Evolutionary conservation across 164 flowering plant genomes (phyloP).

Genomic region (Vitis rotundifolia): DNA sequence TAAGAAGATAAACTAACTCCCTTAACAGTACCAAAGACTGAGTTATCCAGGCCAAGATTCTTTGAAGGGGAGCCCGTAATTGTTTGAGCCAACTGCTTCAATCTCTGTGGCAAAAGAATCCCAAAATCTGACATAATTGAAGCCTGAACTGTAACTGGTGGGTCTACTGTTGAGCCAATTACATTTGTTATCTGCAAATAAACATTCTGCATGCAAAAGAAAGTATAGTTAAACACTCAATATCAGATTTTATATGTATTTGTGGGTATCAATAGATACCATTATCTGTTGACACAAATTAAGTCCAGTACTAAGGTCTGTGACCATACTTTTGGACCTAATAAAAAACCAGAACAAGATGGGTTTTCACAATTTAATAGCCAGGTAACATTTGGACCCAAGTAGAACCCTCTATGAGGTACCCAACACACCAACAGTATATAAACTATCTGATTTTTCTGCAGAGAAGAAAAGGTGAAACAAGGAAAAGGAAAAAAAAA

Average conservation of each 20-base stretch:
- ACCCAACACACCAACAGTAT: background rate
- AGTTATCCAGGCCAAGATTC: conserved; percentile 77
- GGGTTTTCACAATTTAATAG: background rate
- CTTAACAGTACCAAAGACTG: conserved; percentile 78
- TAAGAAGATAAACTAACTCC: conserved; percentile 58
- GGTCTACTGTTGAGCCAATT: conserved; percentile 58
- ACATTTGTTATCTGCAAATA: conserved; percentile 56
- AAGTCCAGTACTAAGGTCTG: background rate
- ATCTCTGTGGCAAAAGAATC: conserved; percentile 55
- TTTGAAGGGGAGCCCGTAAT: conserved; percentile 45
- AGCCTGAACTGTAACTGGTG: conserved; percentile 69
- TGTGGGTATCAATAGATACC: no score
- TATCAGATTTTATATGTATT: no score
- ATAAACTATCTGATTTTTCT: no score
- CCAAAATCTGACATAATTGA: conserved; percentile 56
- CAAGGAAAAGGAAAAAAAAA: no score
- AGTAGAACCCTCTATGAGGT: background rate
- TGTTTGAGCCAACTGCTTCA: conserved; percentile 68
- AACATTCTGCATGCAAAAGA: conserved; percentile 44
- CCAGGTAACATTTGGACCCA: background rate
- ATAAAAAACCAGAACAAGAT: background rate
- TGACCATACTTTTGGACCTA: background rate
- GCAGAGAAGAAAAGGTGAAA: no score
- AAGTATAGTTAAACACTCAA: background rate
- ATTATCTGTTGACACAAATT: background rate